Conservation (phyloP, 2,329 filamentous ascomycete species). For the Leptographium galeiforme region DNA sequence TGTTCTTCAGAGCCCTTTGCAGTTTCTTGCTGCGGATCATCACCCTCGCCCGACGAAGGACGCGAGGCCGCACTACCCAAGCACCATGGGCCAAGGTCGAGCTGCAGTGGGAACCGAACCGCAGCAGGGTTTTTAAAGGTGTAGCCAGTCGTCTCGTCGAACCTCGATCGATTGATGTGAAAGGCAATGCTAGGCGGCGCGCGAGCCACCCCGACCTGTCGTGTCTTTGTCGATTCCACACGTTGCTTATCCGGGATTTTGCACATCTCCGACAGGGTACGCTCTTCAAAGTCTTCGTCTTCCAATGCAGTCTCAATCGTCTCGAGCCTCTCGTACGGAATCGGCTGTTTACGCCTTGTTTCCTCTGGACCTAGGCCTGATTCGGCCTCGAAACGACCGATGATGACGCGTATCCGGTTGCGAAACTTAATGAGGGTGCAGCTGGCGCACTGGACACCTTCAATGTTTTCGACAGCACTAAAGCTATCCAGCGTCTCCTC, state of each 20-base stretch:
- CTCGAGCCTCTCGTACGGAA: conserved; percentile 42
- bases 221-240: conserved; percentile 70
- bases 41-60: conserved; percentile 11
- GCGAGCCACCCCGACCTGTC: conserved; percentile 74
- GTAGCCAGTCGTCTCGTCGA: conserved; percentile 67
- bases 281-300: conserved; percentile 66
- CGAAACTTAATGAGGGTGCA: conserved; percentile 62
- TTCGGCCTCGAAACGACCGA: conserved; percentile 23
- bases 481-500: conserved; percentile 74
- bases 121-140: conserved; percentile 73
- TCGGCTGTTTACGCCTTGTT: conserved; percentile 23
- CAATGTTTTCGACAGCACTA: conserved; percentile 71
- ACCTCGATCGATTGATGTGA: conserved; percentile 85
- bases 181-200: conserved; percentile 69
- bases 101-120: conserved; percentile 58
- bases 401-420: conserved; percentile 31
- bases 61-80: conserved; percentile 43
- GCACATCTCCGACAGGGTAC: conserved; percentile 48
- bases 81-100: conserved; percentile 79
- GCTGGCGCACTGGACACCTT: conserved; percentile 81
- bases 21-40: conserved; percentile 6
- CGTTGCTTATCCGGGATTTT: conserved; percentile 54
- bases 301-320: conserved; percentile 60
- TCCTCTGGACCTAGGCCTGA: conserved; percentile 23
- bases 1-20: background rate